phyloP scores from a whole-genome alignment of 768 basidiomycete genomes.

The Clitopilus hobsonii region DNA sequence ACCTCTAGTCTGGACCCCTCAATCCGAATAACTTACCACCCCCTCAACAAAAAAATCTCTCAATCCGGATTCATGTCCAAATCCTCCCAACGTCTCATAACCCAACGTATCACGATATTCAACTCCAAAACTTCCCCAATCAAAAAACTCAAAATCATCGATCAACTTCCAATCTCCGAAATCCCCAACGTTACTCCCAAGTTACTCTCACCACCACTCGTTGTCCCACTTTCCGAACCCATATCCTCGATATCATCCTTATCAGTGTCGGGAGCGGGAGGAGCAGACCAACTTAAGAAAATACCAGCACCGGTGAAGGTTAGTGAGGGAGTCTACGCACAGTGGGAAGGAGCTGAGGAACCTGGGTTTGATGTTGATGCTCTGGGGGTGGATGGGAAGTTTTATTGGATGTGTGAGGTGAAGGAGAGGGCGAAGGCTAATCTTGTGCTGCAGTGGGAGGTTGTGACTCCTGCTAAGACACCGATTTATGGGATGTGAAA shows the following conservation, averaged over 20 bases:
- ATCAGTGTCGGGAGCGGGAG: too few relatives aligned
- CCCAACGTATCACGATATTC: constrained; percentile 32
- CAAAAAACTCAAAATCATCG: constrained; percentile 28
- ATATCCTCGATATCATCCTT: too few relatives aligned
- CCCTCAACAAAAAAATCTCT: constrained; percentile 26
- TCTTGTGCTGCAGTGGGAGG: constrained; percentile 30
- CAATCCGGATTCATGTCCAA: constrained; percentile 30
- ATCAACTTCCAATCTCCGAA: constrained; percentile 35
- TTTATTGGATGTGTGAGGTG: constrained; percentile 27
- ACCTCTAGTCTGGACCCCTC: constrained; percentile 31
- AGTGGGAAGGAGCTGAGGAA: constrained; percentile 35
- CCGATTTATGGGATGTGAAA: background rate
- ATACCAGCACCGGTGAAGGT: constrained; percentile 19
- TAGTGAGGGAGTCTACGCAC: constrained; percentile 23
- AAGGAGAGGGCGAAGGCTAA: constrained; percentile 26
- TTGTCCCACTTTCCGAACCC: constrained; percentile 17
- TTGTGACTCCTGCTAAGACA: constrained; percentile 19
- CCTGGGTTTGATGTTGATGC: constrained; percentile 18
- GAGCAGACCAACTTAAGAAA: constrained; percentile 8
- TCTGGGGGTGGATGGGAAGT: constrained; percentile 26
- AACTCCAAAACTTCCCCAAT: constrained; percentile 30
- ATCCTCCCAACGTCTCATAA: constrained; percentile 23
- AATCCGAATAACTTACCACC: constrained; percentile 35
- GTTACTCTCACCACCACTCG: constrained; percentile 26
- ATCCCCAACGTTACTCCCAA: constrained; percentile 36